phyloP scores from a whole-genome alignment of 2,329 filamentous ascomycete genomes.

The Trichoderma lentiforme region DNA sequence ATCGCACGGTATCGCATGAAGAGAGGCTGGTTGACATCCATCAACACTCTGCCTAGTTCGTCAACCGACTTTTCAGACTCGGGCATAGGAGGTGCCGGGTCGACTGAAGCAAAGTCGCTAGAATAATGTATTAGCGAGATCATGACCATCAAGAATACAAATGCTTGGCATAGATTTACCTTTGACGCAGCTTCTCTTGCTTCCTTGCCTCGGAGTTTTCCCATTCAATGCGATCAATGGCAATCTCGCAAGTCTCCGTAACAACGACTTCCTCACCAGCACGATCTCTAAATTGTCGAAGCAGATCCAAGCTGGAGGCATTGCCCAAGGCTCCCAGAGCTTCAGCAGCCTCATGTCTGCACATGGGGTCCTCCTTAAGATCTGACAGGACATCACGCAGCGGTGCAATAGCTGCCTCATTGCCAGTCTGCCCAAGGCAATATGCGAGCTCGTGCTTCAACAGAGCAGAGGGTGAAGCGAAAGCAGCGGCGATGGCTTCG shows the following conservation, averaged over 20 bases:
- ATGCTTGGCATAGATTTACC: constrained; percentile 50
- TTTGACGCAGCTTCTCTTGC: constrained; percentile 74
- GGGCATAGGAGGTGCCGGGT: constrained; percentile 86
- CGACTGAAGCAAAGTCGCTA: constrained; percentile 93
- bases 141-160: constrained; percentile 15
- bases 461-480: constrained; percentile 79
- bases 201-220: constrained; percentile 72
- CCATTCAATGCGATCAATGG: constrained; percentile 91
- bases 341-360: constrained; percentile 93
- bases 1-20: constrained; percentile 96
- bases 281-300: constrained; percentile 72
- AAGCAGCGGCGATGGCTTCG: constrained; percentile 82
- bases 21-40: constrained; percentile 74
- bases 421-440: constrained; percentile 87
- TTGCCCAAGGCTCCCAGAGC: constrained; percentile 86
- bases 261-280: constrained; percentile 74
- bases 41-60: constrained; percentile 70
- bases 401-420: constrained; percentile 68
- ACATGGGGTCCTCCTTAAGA: constrained; percentile 86
- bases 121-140: constrained; percentile 28
- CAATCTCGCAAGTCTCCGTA: constrained; percentile 95
- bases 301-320: constrained; percentile 66
- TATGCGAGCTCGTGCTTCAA: constrained; percentile 97
- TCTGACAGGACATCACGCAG: constrained; percentile 73
- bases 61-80: constrained; percentile 66